Evolutionary conservation across 805 yeast species (phyloP).

Genomic region (Kregervanrija pseudodelftensis): DNA sequence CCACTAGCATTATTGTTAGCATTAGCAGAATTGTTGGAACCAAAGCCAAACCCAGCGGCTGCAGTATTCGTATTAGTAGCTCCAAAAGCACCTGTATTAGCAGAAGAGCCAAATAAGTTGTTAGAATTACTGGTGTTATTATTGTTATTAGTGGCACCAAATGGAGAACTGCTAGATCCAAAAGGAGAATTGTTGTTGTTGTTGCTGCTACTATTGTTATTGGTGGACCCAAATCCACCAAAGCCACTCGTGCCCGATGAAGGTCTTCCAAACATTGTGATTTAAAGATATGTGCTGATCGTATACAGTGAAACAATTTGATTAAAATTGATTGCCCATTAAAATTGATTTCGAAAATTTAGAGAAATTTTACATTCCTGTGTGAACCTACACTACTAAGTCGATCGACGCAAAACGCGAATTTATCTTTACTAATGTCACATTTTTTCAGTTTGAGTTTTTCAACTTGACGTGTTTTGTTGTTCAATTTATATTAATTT

Average conservation of each 20-base stretch:
- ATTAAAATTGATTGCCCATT: no score
- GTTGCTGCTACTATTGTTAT: no score
- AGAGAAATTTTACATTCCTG: no score
- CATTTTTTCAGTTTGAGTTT: no score
- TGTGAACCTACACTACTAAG: no score
- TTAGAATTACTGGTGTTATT: conserved; percentile 7
- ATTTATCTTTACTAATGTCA: no score
- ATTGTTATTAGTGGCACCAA: conserved; percentile 14
- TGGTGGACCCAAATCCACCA: conserved; percentile 34
- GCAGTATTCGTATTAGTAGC: conserved; percentile 16
- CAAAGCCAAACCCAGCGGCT: conserved; percentile 18
- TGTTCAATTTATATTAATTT: no score
- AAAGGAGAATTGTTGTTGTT: conserved; percentile 19
- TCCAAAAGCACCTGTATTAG: conserved; percentile 13
- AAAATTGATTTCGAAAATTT: no score
- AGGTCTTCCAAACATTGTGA: conserved; percentile 41
- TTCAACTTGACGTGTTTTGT: no score
- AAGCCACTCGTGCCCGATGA: conserved; percentile 38
- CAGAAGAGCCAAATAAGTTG: conserved; percentile 21
- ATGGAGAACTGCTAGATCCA: conserved; percentile 11
- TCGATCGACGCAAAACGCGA: no score
- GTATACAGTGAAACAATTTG: no score
- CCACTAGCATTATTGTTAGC: conserved; percentile 22
- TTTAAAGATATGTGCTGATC: no score
- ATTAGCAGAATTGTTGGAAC: conserved; percentile 23